Percentiles rank a stretch among this genome's conserved stretches.
Conservation (phyloP, 768 basidiomycete genomes). For the Leccinellum rugosiceps region DNA sequence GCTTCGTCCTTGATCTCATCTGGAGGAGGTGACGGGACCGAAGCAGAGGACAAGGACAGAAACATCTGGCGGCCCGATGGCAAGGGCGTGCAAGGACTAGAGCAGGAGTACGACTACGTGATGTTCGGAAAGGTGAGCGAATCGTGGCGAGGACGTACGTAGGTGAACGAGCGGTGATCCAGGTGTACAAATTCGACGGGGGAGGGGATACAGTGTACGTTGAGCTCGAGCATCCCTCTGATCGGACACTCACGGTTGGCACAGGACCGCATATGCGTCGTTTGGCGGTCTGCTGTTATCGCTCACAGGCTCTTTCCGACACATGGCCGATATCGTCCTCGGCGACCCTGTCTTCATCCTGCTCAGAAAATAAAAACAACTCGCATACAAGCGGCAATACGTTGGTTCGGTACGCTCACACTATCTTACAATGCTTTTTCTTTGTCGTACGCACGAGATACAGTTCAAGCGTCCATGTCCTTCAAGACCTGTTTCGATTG, state of each 20-base stretch:
- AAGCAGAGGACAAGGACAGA: conserved; percentile 67
- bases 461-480: conserved; percentile 5
- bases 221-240: background rate
- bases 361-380: conserved; percentile 60
- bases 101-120: conserved; percentile 97
- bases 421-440: conserved; percentile 6
- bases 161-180: conserved; percentile 9
- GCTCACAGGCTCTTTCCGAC: conserved; percentile 86
- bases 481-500: conserved; percentile 6
- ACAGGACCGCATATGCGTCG: conserved; percentile 91
- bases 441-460: background rate
- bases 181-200: conserved; percentile 98
- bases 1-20: conserved; percentile 70
- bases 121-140: conserved; percentile 91
- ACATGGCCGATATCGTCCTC: conserved; percentile 87
- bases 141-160: background rate
- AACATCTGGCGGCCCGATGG: conserved; percentile 85
- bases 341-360: conserved; percentile 92
- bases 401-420: background rate
- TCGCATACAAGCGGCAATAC: background rate
- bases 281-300: conserved; percentile 97
- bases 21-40: conserved; percentile 51
- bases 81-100: conserved; percentile 75
- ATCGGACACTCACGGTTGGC: background rate
- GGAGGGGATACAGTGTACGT: conserved; percentile 79